These are phyloP conservation scores for Colletotrichum theobromicola DNA, from an alignment of 2,329 filamentous ascomycete species.

Conservation along the genomic window DNA sequence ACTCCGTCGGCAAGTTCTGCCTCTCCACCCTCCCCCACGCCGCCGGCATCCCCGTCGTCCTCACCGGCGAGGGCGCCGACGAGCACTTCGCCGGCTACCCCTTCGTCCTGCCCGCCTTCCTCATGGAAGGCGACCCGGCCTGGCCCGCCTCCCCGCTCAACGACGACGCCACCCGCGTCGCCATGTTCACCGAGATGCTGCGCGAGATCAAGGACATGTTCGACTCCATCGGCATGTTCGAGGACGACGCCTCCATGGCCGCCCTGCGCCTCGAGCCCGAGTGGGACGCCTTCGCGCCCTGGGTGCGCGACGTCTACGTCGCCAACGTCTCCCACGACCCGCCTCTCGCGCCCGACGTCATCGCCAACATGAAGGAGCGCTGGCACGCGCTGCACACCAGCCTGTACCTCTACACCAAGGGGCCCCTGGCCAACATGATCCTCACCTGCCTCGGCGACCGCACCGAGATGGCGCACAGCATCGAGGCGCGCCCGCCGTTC, in stretches of 20 bases:
- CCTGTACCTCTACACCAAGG: conserved; percentile 30
- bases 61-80: conserved; percentile 58
- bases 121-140: conserved; percentile 52
- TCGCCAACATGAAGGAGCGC: conserved; percentile 26
- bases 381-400: conserved; percentile 35
- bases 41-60: conserved; percentile 56
- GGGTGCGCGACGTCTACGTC: conserved; percentile 24
- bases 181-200: conserved; percentile 12
- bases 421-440: conserved; percentile 29
- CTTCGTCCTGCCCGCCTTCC: conserved; percentile 48
- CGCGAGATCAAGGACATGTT: conserved; percentile 14
- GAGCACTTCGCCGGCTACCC: conserved; percentile 61
- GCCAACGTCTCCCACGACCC: conserved; percentile 11
- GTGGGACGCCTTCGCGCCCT: conserved; percentile 15
- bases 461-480: conserved; percentile 39
- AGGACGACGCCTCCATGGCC: conserved; percentile 1
- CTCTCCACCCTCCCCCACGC: conserved; percentile 50
- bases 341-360: conserved; percentile 20
- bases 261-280: conserved; percentile 5
- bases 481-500: conserved; percentile 40
- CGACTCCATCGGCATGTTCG: conserved; percentile 15
- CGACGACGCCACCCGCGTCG: not conserved
- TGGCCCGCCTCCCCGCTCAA: conserved; percentile 28
- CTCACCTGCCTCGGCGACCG: conserved; percentile 36
- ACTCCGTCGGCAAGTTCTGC: conserved; percentile 56